These are phyloP conservation scores for Linum usitatissimum DNA, from an alignment of 345 rosid species.

Conservation along the genomic window DNA sequence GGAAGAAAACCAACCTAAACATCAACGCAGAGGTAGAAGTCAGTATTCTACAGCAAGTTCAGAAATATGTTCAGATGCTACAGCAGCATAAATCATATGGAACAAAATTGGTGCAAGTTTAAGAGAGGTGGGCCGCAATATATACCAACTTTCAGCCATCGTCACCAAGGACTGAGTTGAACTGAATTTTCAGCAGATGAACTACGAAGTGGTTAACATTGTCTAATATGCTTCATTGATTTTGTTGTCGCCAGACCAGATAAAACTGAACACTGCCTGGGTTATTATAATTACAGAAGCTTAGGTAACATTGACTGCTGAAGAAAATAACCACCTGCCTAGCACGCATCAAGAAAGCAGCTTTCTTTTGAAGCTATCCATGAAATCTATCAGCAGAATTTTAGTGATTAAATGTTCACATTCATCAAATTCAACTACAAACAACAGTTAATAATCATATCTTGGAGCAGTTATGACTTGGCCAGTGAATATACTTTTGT, in stretches of 20 bases:
- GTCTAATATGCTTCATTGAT: too few relatives aligned
- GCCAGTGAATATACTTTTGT: not conserved
- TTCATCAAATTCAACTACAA: not conserved
- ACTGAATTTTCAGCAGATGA: too few relatives aligned
- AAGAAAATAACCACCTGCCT: not conserved
- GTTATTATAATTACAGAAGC: not conserved
- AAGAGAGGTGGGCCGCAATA: not conserved
- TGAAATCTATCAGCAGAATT: not conserved
- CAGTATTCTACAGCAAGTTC: not conserved
- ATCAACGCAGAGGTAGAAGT: conserved; percentile 5
- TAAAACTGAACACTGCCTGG: not conserved
- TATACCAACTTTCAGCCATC: too few relatives aligned
- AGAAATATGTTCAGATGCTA: not conserved
- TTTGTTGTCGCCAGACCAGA: too few relatives aligned
- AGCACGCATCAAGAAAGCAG: not conserved
- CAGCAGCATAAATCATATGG: not conserved
- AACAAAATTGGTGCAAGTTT: not conserved
- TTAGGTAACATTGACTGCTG: not conserved
- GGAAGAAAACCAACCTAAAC: conserved; percentile 72
- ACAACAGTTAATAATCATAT: not conserved
- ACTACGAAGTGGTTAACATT: too few relatives aligned
- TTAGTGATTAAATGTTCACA: not conserved
- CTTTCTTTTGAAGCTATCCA: not conserved
- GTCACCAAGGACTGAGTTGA: not conserved
- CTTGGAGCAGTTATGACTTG: not conserved